phyloP scores from a whole-genome alignment of 2,329 filamentous ascomycete species.

The Fonsecaea pugnacius region DNA sequence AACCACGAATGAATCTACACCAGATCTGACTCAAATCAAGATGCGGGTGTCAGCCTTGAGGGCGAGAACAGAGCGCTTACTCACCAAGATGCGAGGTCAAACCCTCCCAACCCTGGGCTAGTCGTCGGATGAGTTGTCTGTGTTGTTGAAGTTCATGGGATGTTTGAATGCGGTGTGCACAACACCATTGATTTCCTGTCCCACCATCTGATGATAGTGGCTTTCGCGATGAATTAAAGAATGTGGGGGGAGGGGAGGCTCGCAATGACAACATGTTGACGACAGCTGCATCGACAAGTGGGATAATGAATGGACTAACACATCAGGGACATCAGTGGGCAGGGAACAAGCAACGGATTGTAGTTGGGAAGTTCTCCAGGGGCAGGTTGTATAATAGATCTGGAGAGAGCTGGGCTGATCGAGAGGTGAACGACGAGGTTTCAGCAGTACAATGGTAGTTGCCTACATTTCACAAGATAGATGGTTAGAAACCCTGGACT shows the following conservation, averaged over 20 bases:
- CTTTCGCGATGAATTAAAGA: no score
- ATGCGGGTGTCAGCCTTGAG: conserved; percentile 17
- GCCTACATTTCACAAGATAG: no score
- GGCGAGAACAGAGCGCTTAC: conserved; percentile 22
- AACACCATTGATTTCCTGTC: not conserved
- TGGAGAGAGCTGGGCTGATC: no score
- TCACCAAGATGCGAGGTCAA: conserved; percentile 21
- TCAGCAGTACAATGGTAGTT: no score
- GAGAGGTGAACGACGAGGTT: no score
- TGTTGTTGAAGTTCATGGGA: not conserved
- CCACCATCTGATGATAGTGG: no score
- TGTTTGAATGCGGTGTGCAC: not conserved
- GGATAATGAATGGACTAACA: not conserved
- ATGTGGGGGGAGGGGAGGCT: no score
- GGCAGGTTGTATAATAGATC: no score
- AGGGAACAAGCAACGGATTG: not conserved
- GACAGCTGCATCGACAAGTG: not conserved
- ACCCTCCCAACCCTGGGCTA: conserved; percentile 4
- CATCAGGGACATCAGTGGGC: not conserved
- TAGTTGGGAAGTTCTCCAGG: not conserved
- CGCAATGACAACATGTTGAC: not conserved
- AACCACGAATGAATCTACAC: not conserved
- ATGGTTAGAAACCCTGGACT: no score
- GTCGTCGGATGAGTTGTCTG: not conserved
- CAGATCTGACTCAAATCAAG: conserved; percentile 21